Conservation (phyloP, 257 asterid genomes). For the Solanum infundibuliforme region DNA sequence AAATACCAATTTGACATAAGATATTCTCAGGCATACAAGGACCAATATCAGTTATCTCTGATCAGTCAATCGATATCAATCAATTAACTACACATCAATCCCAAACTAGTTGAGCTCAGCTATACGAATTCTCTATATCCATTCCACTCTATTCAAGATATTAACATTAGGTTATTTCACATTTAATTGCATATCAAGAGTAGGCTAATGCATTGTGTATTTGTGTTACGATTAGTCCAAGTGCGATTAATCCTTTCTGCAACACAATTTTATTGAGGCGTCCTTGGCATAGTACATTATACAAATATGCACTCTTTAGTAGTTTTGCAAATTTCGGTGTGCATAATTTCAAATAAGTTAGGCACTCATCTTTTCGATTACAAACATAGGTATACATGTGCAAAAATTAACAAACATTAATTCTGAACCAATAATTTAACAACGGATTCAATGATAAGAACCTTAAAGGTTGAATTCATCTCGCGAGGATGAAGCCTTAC, state of each 20-base stretch:
- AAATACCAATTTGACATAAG: neutral
- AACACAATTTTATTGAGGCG: neutral
- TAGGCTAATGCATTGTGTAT: neutral
- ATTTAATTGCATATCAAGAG: neutral
- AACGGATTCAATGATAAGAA: neutral
- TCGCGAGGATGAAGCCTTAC: slow-evolving; percentile 13
- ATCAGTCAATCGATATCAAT: neutral
- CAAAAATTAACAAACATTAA: neutral
- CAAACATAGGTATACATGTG: neutral
- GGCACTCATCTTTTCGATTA: neutral
- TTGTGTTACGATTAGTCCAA: neutral
- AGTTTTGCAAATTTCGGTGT: too few species aligned
- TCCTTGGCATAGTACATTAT: neutral
- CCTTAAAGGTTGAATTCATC: neutral
- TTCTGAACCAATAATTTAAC: neutral
- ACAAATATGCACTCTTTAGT: neutral
- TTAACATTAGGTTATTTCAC: neutral
- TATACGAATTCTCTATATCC: neutral
- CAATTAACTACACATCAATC: neutral
- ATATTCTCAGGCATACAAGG: neutral
- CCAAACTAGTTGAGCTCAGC: neutral
- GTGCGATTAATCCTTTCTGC: neutral
- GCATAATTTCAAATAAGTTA: too few species aligned
- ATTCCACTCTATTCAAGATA: neutral
- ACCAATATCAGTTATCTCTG: neutral